Evolutionary conservation across 495 filamentous ascomycete species (phyloP).

Genomic region (Talaromyces wortmannii): DNA sequence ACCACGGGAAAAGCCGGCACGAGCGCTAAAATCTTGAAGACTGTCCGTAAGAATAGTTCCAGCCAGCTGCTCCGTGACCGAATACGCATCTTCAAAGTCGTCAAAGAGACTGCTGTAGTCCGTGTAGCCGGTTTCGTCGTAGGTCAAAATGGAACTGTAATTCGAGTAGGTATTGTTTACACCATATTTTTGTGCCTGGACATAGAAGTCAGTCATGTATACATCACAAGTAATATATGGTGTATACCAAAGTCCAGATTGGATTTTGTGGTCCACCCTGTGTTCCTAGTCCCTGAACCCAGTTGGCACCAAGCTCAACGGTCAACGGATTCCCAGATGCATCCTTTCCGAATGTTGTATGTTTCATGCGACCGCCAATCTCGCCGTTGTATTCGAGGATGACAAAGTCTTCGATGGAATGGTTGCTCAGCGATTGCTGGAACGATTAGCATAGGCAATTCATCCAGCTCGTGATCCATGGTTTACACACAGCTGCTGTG

Average conservation of each 20-base stretch:
- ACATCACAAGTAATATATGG: not conserved
- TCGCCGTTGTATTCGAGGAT: slow-evolving; percentile 61
- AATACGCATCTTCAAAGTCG: slow-evolving; percentile 44
- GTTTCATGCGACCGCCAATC: slow-evolving; percentile 54
- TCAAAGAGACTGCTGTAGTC: slow-evolving; percentile 47
- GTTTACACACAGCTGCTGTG: slow-evolving; percentile 55
- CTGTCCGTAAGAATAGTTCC: slow-evolving; percentile 52
- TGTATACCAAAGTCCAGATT: slow-evolving; percentile 53
- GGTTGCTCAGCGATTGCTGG: slow-evolving; percentile 58
- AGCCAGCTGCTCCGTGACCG: slow-evolving; percentile 44
- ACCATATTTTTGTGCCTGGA: slow-evolving; percentile 53
- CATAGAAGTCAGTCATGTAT: not conserved
- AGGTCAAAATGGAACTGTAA: slow-evolving; percentile 54
- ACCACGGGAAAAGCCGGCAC: slow-evolving; percentile 51
- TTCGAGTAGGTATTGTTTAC: slow-evolving; percentile 58
- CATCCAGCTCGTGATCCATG: slow-evolving; percentile 7
- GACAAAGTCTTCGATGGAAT: slow-evolving; percentile 59
- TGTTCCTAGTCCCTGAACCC: slow-evolving; percentile 62
- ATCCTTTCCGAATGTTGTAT: slow-evolving; percentile 52
- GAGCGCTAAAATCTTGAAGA: slow-evolving; percentile 55
- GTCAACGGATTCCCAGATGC: slow-evolving; percentile 46
- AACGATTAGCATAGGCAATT: slow-evolving; percentile 4
- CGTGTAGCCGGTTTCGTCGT: slow-evolving; percentile 44
- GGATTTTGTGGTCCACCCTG: slow-evolving; percentile 57
- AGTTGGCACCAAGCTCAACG: slow-evolving; percentile 65